Evolutionary conservation across 164 flowering plant species (phyloP), one percentile per base, ranked within the genome.

Genomic region (Malania oleifera): DNA sequence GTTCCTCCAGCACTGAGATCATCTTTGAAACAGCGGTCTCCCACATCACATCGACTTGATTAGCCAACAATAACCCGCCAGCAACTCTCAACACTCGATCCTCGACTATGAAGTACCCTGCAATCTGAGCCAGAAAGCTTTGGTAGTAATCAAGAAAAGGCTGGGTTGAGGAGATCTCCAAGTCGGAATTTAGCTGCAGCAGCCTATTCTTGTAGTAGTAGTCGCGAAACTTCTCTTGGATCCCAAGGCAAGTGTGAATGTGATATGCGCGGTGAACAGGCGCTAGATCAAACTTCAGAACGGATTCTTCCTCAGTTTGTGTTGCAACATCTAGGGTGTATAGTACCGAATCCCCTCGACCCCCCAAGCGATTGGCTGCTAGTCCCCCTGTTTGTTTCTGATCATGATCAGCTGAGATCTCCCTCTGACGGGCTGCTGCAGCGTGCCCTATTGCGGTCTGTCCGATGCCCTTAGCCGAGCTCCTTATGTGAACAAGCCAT

Each of bases 81-180:
- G 87, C 85, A 27, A 96, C 84, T 63, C 95, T 73, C 41, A 85
- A 50, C 28, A 92, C 93, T 47, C 93, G 79, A 68, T 89, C 96
- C 65, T 92, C 98, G 26, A 89, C 89, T 25, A 92, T 89, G 57
- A 92, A 92, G 64, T 80, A 80, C 1, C 98, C 98, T 4, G 86
- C 96, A 54, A 82, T 74, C 61, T 83, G 96, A 40, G 89, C 89
- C 67, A 89, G 71, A 63, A 73, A 85, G 10, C 71, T 75, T 49
- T 87, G 95, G 68, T 89, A 80, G 34, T 85, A 84, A 70, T 89
- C 96, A 46, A 87, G 80, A 63, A 92, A 92, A 10, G 87, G 86
- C 48, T 82, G 92, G 18, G 72, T 58, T 3, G 83, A 72, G 4
- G 93, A 82, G 24, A 87, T 82, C 63, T 92, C 87, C 70, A 89